phyloP scores from a whole-genome alignment of 1,284 basidiomycete species.

The Leccinum solheimii region DNA sequence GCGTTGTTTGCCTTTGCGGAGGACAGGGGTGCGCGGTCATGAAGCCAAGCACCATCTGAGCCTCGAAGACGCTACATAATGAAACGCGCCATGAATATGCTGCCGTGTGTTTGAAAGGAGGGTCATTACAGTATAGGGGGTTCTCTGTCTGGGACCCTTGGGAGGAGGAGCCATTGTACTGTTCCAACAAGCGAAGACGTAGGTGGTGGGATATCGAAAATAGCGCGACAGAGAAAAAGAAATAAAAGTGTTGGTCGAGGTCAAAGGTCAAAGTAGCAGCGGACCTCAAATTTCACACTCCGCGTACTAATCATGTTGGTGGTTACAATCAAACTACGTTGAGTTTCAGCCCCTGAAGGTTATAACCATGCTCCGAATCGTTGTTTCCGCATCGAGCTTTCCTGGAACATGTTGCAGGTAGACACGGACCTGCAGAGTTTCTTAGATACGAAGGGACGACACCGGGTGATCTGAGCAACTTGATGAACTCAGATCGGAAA shows the following conservation, averaged over 20 bases:
- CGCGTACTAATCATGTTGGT: not conserved
- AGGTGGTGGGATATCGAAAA: no score
- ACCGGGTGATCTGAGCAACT: no score
- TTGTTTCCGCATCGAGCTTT: not conserved
- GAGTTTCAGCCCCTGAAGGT: no score
- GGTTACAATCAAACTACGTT: not conserved
- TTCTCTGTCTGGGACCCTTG: constrained; percentile 27
- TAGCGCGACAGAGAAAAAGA: not conserved
- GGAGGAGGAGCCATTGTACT: constrained; percentile 24
- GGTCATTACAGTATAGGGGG: constrained; percentile 29
- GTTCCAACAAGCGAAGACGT: not conserved
- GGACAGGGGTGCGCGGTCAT: constrained; percentile 63
- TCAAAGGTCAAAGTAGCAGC: not conserved
- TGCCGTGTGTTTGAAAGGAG: not conserved
- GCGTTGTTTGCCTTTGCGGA: constrained; percentile 31
- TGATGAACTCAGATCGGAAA: not conserved
- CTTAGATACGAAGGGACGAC: not conserved
- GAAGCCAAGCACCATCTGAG: constrained; percentile 65
- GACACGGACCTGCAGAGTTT: not conserved
- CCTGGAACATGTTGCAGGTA: not conserved
- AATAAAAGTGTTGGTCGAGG: not conserved
- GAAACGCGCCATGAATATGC: not conserved
- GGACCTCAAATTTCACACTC: constrained; percentile 20
- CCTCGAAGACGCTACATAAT: constrained; percentile 32
- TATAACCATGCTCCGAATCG: no score